A percentile compares a stretch with the other conserved stretches of the same genome.
These are phyloP conservation scores for Magnaporthiopsis incrustans DNA, from an alignment of 2,329 filamentous ascomycete species.

Conservation along the genomic window DNA sequence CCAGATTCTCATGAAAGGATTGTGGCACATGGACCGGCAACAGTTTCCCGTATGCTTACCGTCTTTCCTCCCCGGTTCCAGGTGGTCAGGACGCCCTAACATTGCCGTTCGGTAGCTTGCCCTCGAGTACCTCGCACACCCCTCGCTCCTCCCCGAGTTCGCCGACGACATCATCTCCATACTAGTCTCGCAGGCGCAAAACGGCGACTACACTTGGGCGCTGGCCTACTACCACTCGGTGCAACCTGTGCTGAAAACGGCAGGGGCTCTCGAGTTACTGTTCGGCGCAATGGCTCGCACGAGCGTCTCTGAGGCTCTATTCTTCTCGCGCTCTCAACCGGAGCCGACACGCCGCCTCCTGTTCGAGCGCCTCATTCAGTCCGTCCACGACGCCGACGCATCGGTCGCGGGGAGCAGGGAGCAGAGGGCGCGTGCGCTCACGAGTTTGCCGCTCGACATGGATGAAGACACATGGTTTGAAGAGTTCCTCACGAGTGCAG, in stretches of 20 bases:
- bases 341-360: constrained; percentile 53
- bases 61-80: background rate
- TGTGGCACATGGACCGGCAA: constrained; percentile 71
- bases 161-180: constrained; percentile 71
- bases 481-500: constrained; percentile 55
- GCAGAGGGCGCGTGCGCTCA: constrained; percentile 30
- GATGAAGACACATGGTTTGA: constrained; percentile 70
- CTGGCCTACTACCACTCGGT: constrained; percentile 74
- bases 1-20: constrained; percentile 69
- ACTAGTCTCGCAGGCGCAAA: constrained; percentile 53
- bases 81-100: background rate
- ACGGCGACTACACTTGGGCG: constrained; percentile 55
- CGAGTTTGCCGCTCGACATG: constrained; percentile 62
- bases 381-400: constrained; percentile 34
- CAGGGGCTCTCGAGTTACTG: constrained; percentile 54
- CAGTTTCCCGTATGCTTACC: constrained; percentile 49
- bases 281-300: constrained; percentile 61
- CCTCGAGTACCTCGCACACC: constrained; percentile 69
- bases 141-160: constrained; percentile 72
- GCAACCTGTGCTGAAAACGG: constrained; percentile 61
- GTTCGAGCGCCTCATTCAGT: constrained; percentile 57
- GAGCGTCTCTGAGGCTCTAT: constrained; percentile 64
- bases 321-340: constrained; percentile 60
- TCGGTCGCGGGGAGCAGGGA: constrained; percentile 14
- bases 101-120: constrained; percentile 40